A percentile compares a stretch with the other conserved stretches of the same genome.
Evolutionary conservation across 495 filamentous ascomycete species (phyloP).

Genomic region (Hypomontagnella submonticulosa): DNA sequence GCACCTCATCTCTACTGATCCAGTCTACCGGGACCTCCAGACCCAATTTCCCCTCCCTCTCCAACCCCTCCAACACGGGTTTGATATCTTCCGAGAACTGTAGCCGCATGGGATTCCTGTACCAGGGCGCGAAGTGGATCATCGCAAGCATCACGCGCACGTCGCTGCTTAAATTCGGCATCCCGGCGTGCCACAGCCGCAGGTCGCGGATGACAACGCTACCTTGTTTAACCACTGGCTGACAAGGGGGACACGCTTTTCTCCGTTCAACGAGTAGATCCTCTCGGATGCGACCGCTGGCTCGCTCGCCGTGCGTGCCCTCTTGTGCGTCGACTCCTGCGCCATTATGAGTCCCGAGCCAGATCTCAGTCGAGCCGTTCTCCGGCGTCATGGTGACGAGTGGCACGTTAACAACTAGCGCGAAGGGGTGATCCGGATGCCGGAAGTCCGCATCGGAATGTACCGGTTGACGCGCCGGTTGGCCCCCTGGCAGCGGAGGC

Average conservation of each 20-base stretch:
- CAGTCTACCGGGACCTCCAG: conserved; percentile 60
- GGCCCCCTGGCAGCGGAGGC: conserved; percentile 52
- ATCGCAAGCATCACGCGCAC: conserved; percentile 68
- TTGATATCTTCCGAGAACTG: conserved; percentile 60
- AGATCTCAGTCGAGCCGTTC: conserved; percentile 69
- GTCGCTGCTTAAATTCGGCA: conserved; percentile 63
- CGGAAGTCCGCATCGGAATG: conserved; percentile 69
- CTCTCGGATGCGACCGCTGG: conserved; percentile 60
- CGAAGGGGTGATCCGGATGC: conserved; percentile 65
- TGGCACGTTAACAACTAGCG: conserved; percentile 65
- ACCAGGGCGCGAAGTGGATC: conserved; percentile 63
- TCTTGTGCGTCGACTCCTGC: conserved; percentile 56
- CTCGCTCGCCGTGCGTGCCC: conserved; percentile 59
- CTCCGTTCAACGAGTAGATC: conserved; percentile 55
- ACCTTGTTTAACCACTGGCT: conserved; percentile 63
- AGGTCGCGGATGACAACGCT: conserved; percentile 66
- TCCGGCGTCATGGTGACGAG: conserved; percentile 62
- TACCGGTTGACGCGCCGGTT: conserved; percentile 60
- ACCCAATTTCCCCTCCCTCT: conserved; percentile 38
- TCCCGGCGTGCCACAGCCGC: conserved; percentile 70
- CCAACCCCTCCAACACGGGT: conserved; percentile 48
- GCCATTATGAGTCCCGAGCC: conserved; percentile 67
- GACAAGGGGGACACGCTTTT: conserved; percentile 54
- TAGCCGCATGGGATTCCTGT: conserved; percentile 62
- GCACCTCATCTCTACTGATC: conserved; percentile 48